phyloP scores from a whole-genome alignment of 768 basidiomycete genomes.

The Pluteus cervinus region DNA sequence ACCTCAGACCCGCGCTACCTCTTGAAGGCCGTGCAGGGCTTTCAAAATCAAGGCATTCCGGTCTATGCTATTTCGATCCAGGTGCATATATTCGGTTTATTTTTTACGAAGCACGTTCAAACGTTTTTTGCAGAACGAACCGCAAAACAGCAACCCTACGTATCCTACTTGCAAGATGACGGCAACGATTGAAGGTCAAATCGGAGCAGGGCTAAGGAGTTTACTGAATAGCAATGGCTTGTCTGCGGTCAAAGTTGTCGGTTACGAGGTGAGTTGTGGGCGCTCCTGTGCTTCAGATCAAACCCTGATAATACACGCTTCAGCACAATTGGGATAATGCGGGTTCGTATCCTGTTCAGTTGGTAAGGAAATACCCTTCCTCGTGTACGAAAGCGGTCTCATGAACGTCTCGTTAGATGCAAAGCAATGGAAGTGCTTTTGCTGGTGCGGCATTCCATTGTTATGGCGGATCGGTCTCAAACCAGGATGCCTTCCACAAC shows the following conservation, averaged over 20 bases:
- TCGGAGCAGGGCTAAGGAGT: slow-evolving; percentile 48
- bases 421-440: slow-evolving; percentile 48
- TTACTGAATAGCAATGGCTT: slow-evolving; percentile 62
- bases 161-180: slow-evolving; percentile 63
- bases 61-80: slow-evolving; percentile 63
- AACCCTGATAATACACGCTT: not conserved
- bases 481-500: slow-evolving; percentile 52
- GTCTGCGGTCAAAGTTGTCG: slow-evolving; percentile 53
- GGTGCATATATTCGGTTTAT: not conserved
- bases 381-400: not conserved
- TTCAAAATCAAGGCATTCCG: slow-evolving; percentile 51
- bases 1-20: slow-evolving; percentile 77
- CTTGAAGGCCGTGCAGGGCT: slow-evolving; percentile 66
- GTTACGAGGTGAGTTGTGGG: slow-evolving; percentile 16
- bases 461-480: slow-evolving; percentile 47
- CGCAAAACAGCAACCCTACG: slow-evolving; percentile 53
- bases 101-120: not conserved
- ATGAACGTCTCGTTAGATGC: slow-evolving; percentile 30
- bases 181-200: slow-evolving; percentile 47
- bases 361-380: slow-evolving; percentile 6
- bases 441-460: slow-evolving; percentile 71
- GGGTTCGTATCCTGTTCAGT: slow-evolving; percentile 53
- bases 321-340: slow-evolving; percentile 72
- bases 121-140: slow-evolving; percentile 33
- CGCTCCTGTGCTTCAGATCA: not conserved